These are phyloP conservation scores for Gossypium longicalyx DNA, from an alignment of 345 rosid genomes.

Conservation along the genomic window DNA sequence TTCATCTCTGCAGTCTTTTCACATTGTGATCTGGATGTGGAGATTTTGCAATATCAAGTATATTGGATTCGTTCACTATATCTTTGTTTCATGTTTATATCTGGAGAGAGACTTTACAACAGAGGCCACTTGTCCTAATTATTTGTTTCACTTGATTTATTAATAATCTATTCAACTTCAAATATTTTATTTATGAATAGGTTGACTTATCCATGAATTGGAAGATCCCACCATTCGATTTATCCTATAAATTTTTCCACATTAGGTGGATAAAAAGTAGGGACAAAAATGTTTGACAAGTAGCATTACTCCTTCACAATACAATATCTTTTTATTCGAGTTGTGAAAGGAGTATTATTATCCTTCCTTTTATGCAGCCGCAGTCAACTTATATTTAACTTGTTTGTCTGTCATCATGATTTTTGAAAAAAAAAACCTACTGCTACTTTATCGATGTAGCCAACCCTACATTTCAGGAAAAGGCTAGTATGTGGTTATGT, in stretches of 20 bases:
- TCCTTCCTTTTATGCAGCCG: not conserved
- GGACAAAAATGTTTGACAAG: not conserved
- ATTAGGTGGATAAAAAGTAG: not conserved
- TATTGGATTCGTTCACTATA: not conserved
- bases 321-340: not conserved
- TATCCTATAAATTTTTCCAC: not conserved
- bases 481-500: not conserved
- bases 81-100: slow-evolving; percentile 1
- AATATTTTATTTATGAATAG: not conserved
- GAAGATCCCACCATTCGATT: not conserved
- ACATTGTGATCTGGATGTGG: not conserved
- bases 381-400: not conserved
- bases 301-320: not conserved
- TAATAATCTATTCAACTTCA: not conserved
- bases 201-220: not conserved
- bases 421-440: not conserved
- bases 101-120: not conserved
- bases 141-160: not conserved
- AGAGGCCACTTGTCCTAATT: not conserved
- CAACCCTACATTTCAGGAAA: not conserved
- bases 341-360: not conserved
- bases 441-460: not conserved
- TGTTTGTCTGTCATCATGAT: not conserved
- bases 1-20: slow-evolving; percentile 12
- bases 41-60: not conserved